Percentiles rank a stretch among this genome's conserved stretches.
phyloP scores from a whole-genome alignment of 148 eudicot genomes.

The Nyssa sinensis region DNA sequence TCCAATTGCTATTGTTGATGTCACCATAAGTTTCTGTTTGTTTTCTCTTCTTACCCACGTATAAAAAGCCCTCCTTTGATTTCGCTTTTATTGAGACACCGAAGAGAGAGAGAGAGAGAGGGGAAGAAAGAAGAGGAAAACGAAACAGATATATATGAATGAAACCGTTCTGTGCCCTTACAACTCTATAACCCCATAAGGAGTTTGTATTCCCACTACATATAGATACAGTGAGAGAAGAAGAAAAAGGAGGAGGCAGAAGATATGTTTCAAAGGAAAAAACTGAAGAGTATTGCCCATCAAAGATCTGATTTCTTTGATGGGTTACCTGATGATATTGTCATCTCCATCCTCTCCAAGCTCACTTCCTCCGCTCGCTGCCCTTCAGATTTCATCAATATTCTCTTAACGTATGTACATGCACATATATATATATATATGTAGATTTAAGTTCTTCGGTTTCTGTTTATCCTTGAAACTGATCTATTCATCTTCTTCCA shows the following conservation, averaged over 20 bases:
- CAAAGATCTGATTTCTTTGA: slow-evolving; percentile 36
- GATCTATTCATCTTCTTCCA: not conserved
- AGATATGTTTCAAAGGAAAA: not conserved
- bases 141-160: not conserved
- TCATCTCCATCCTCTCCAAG: slow-evolving; percentile 41
- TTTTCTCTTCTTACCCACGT: not conserved
- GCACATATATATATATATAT: not conserved
- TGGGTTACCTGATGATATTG: slow-evolving; percentile 51
- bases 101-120: not conserved
- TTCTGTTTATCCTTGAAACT: not conserved
- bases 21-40: not conserved
- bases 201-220: not conserved
- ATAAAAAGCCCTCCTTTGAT: slow-evolving; percentile 4
- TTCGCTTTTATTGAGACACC: slow-evolving; percentile 10
- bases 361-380: slow-evolving; percentile 46
- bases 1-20: not conserved
- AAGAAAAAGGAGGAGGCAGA: not conserved
- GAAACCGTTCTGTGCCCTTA: not conserved
- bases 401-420: slow-evolving; percentile 41
- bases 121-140: not conserved
- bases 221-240: not conserved
- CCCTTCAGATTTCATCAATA: slow-evolving; percentile 50
- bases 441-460: not conserved
- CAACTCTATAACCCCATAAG: not conserved
- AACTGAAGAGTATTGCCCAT: not conserved